Evolutionary conservation across 2,329 filamentous ascomycete genomes (phyloP).

Genomic region (Talaromyces sp.): DNA sequence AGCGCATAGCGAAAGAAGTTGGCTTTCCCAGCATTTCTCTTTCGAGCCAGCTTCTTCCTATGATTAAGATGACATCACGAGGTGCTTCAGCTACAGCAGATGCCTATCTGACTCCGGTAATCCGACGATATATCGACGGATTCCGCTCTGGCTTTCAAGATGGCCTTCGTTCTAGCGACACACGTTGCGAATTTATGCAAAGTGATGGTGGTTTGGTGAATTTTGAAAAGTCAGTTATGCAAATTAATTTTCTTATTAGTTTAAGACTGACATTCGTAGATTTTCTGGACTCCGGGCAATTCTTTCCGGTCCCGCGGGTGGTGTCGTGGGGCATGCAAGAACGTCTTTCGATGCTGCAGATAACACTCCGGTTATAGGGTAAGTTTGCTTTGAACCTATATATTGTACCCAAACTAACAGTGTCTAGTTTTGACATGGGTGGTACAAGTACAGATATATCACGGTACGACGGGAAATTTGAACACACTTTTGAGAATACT

Average conservation of each 20-base stretch:
- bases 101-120: constrained; percentile 68
- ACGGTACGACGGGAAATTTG: constrained; percentile 76
- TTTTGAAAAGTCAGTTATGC: constrained; percentile 5
- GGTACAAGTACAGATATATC: constrained; percentile 85
- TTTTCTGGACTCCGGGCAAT: constrained; percentile 83
- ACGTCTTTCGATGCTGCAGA: constrained; percentile 79
- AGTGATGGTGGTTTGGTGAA: constrained; percentile 8
- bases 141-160: constrained; percentile 59
- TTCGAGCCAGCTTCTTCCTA: constrained; percentile 69
- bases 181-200: constrained; percentile 8
- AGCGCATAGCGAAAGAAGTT: constrained; percentile 65
- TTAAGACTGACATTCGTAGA: constrained; percentile 49
- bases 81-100: constrained; percentile 69
- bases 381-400: background rate
- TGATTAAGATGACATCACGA: constrained; percentile 70
- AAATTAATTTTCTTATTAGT: constrained; percentile 35
- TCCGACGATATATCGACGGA: constrained; percentile 58
- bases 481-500: constrained; percentile 88
- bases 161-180: constrained; percentile 48
- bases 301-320: constrained; percentile 80
- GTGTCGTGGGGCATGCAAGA: constrained; percentile 85
- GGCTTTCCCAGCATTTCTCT: constrained; percentile 67
- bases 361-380: constrained; percentile 58
- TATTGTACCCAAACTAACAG: background rate
- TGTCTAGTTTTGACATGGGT: constrained; percentile 90